Evolutionary conservation across 2,329 filamentous ascomycete species (phyloP), one percentile per base, ranked within the genome.

Genomic region (Sarocladium strictum): DNA sequence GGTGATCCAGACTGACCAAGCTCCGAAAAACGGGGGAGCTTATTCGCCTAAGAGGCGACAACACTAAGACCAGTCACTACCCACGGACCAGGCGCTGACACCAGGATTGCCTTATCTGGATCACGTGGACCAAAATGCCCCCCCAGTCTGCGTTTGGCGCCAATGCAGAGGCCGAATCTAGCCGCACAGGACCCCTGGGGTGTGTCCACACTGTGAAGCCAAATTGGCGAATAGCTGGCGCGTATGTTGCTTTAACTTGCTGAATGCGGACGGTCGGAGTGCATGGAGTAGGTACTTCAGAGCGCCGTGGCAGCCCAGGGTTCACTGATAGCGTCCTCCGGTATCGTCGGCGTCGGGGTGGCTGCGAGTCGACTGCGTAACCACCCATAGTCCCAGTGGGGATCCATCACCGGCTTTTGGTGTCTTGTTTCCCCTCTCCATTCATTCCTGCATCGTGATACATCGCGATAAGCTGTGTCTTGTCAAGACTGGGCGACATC

Each of bases 81-180:
- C 27, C 47, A 51, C 47, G n/a, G 47, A 51, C 47, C 47, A 51
- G 19, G n/a, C 27, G 47, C 47, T 51, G 47, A 51, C 47, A 51
- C 47, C 47, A 51, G 47, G 19, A 53, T 38, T 38, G 50, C 32
- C 50, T 53, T 53, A 53, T 53, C 50, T 10, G 47, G 47, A 33
- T 53, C 50, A 53, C 50, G 50, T 53, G 50, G 50, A 53, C 50
- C 50, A 6, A 6, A 32, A 33, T 33, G 17, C 3, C 21, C 50
- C 17, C 47, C 32, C 15, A 33, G 29, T 40, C 29, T n/a, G 50
- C 27, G 32, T 29, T 27, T 40, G 32, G 50, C 50, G 50, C 35
- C 35, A 40, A 38, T 53, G 50, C 50, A 53, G 50, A 53, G 50
- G 50, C 50, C 50, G 50, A 38, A 53, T 26, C 32, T 53, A 53